These are phyloP conservation scores for Gentiana macrophylla DNA, from an alignment of 257 asterid genomes.

Conservation along the genomic window DNA sequence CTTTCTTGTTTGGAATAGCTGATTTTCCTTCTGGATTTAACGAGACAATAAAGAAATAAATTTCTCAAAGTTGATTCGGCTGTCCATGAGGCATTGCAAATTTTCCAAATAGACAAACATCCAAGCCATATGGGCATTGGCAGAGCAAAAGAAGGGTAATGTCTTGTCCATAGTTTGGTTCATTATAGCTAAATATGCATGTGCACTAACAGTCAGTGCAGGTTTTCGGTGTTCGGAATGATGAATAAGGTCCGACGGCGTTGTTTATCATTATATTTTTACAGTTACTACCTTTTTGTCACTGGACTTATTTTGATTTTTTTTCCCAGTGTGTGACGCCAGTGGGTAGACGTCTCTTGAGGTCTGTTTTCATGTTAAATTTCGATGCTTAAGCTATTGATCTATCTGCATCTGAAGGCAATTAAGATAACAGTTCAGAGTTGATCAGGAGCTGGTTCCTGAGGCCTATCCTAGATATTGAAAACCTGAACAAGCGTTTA, in stretches of 20 bases:
- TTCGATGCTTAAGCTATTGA: slow-evolving; percentile 9
- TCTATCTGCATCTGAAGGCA: slow-evolving; percentile 16
- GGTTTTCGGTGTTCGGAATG: slow-evolving; percentile 96
- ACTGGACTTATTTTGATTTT: slow-evolving; percentile 20
- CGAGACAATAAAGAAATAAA: slow-evolving; percentile 49
- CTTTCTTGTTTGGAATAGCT: slow-evolving; percentile 7
- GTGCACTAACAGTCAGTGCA: slow-evolving; percentile 33
- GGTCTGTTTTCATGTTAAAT: slow-evolving; percentile 34
- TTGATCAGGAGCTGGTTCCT: slow-evolving; percentile 84
- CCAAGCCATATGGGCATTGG: slow-evolving; percentile 99
- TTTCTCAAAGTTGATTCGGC: slow-evolving; percentile 90
- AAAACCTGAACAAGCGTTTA: slow-evolving; percentile 71
- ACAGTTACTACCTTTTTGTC: slow-evolving; percentile 9
- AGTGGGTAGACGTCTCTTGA: slow-evolving; percentile 85
- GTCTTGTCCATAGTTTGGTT: slow-evolving; percentile 10
- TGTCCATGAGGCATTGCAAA: slow-evolving; percentile 91
- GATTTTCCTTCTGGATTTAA: slow-evolving; percentile 32
- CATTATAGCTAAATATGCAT: slow-evolving; percentile 10
- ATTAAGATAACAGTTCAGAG: slow-evolving; percentile 21
- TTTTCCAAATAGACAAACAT: slow-evolving; percentile 91
- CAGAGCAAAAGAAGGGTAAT: slow-evolving; percentile 97
- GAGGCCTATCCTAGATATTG: slow-evolving; percentile 88
- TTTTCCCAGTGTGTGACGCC: slow-evolving; percentile 90
- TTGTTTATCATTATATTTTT: slow-evolving; percentile 13
- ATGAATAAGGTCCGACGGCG: slow-evolving; percentile 76